These are phyloP conservation scores for Aureobasidium sp. DNA, from an alignment of 2,329 filamentous ascomycete species.

Conservation along the genomic window DNA sequence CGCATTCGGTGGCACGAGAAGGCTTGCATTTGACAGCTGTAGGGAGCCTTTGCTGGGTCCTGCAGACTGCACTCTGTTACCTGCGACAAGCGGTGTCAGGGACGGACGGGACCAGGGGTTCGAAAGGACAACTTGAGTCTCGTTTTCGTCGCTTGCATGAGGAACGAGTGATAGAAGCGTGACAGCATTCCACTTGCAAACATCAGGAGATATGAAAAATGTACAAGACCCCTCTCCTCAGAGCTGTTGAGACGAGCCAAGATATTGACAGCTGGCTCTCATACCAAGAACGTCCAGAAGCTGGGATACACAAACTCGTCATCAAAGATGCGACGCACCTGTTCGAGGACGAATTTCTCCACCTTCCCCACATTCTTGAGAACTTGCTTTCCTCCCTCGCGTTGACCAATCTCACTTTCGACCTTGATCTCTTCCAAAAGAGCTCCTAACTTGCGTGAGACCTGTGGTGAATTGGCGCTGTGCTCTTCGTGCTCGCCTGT, in stretches of 20 bases:
- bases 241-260: not conserved
- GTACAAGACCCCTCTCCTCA: not conserved
- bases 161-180: not conserved
- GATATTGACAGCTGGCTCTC: conserved; percentile 19
- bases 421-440: conserved; percentile 88
- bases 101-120: not conserved
- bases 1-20: not conserved
- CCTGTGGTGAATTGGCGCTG: not conserved
- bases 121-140: not conserved
- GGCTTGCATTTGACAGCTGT: conserved; percentile 14
- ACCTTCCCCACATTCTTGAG: conserved; percentile 98
- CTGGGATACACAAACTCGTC: conserved; percentile 98
- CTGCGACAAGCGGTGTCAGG: not conserved
- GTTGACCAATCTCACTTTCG: conserved; percentile 93
- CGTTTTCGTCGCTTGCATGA: not conserved
- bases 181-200: not conserved
- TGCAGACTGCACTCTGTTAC: not conserved
- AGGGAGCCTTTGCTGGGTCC: not conserved
- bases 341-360: conserved; percentile 92
- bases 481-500: conserved; percentile 21
- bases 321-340: conserved; percentile 94
- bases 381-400: conserved; percentile 85
- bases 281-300: conserved; percentile 96
- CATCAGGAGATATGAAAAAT: not conserved
- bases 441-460: conserved; percentile 52